These are phyloP conservation scores for Przewalskia tangutica DNA, from an alignment of 257 asterid genomes.

Conservation along the genomic window DNA sequence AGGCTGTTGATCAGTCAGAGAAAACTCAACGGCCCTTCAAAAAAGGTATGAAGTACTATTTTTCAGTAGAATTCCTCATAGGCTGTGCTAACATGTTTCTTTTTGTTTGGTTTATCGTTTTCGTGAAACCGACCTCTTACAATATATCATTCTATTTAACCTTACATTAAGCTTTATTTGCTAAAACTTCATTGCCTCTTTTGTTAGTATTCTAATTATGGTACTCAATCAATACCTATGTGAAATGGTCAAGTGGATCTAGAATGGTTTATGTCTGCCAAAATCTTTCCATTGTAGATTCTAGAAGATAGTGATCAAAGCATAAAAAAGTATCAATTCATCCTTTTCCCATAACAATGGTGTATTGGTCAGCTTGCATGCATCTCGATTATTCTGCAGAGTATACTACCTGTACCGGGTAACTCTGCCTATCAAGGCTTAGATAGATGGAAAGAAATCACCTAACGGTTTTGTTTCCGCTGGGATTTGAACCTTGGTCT, in stretches of 20 bases:
- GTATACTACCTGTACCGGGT: background rate
- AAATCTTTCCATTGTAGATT: background rate
- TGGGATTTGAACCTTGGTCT: background rate
- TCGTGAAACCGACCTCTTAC: background rate
- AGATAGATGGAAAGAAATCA: background rate
- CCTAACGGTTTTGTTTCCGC: background rate
- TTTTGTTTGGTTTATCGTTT: background rate
- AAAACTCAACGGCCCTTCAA: conserved; percentile 40
- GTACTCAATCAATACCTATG: background rate
- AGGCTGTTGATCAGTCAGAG: conserved; percentile 41
- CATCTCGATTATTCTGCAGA: background rate
- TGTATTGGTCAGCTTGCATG: background rate
- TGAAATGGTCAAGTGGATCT: background rate
- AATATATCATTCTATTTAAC: background rate
- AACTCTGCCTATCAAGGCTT: background rate
- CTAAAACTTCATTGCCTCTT: background rate
- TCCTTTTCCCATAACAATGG: background rate
- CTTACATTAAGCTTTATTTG: background rate
- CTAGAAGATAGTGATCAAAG: background rate
- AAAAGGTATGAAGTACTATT: conserved; percentile 44
- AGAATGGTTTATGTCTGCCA: background rate
- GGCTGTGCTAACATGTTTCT: background rate
- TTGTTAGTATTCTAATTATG: background rate
- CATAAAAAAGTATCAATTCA: background rate
- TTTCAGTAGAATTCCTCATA: background rate